Evolutionary conservation across 2,329 filamentous ascomycete species (phyloP), one percentile per base, ranked within the genome.

Genomic region (Xylaria sp.): DNA sequence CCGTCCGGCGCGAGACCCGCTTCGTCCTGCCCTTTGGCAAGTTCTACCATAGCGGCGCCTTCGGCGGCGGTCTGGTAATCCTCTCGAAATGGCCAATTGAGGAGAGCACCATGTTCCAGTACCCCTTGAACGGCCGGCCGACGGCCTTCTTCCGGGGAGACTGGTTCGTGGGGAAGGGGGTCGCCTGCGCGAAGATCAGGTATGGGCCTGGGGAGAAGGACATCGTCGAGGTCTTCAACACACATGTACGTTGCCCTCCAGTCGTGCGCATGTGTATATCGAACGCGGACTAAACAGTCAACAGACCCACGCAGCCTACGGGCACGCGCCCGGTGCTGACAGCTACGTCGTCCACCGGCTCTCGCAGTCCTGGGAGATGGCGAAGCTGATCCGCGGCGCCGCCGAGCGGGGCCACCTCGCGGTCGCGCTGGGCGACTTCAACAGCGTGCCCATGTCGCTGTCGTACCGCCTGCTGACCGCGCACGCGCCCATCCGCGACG

Each of bases 111-210:
- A 96, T 97, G 91, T 81, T 85, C 62, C 81, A 80, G 2, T 99
- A 97, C 70, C 86, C 91, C n/a, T 81, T 99, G 48, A 97, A 96
- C 71, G 94, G 94, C 17, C 84, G 93, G 17, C 94, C 94, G 5
- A 93, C 92, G 8, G 93, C 93, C 4, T 96, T 97, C 74, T 97
- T 89, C 75, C 82, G 93, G 56, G 94, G 94, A 9, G 93, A 97
- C 72, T 97, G 93, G 91, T 97, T 87, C 68, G 92, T 97, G 8
- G 94, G 94, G 0, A 97, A 97, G 71, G 94, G 94, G 16, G 86
- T 97, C 39, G 94, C 93, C 6, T 89, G 84, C 67, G 93, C 93
- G 2, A 83, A 83, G 59, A 88, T 97, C 63, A 79, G 89, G 3
- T 87, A 89, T 62, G 90, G 90, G 0, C 76, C 82, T 0, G 80